Evolutionary conservation across 2,329 filamentous ascomycete genomes (phyloP).

Genomic region (Aspergillus intermedius): DNA sequence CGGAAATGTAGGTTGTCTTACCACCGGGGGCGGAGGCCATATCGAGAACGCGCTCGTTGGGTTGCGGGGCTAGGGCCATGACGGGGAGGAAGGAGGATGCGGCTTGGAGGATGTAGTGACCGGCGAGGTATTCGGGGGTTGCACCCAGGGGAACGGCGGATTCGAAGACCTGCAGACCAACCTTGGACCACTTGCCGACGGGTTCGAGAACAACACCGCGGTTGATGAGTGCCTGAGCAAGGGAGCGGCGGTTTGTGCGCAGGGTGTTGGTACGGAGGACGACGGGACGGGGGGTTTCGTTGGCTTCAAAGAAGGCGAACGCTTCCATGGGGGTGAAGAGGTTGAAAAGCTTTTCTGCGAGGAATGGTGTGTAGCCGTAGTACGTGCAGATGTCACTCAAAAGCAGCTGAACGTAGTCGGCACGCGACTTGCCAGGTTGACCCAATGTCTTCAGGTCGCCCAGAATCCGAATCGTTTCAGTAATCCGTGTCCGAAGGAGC

Average conservation of each 20-base stretch:
- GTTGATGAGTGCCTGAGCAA: constrained; percentile 91
- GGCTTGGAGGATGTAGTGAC: constrained; percentile 96
- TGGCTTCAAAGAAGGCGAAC: constrained; percentile 97
- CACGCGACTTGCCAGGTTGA: constrained; percentile 71
- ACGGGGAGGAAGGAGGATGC: constrained; percentile 95
- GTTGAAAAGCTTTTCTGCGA: constrained; percentile 93
- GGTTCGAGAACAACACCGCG: constrained; percentile 93
- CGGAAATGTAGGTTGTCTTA: constrained; percentile 94
- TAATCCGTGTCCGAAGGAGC: constrained; percentile 79
- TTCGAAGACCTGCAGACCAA: constrained; percentile 94
- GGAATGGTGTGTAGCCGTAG: constrained; percentile 89
- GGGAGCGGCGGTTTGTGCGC: constrained; percentile 66
- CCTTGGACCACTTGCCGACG: constrained; percentile 97
- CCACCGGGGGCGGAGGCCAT: constrained; percentile 94
- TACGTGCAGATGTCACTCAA: constrained; percentile 91
- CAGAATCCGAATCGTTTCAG: constrained; percentile 84
- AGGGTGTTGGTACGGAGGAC: constrained; percentile 97
- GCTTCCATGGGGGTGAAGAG: constrained; percentile 90
- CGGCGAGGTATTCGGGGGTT: constrained; percentile 93
- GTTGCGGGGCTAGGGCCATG: constrained; percentile 92
- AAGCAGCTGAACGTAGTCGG: constrained; percentile 81
- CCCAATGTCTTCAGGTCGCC: constrained; percentile 79
- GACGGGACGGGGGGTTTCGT: constrained; percentile 87
- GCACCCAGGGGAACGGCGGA: constrained; percentile 80
- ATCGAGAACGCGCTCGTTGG: constrained; percentile 85